Conservation (phyloP, 108 stramenopile genomes). For the Nitzschia sp. region DNA sequence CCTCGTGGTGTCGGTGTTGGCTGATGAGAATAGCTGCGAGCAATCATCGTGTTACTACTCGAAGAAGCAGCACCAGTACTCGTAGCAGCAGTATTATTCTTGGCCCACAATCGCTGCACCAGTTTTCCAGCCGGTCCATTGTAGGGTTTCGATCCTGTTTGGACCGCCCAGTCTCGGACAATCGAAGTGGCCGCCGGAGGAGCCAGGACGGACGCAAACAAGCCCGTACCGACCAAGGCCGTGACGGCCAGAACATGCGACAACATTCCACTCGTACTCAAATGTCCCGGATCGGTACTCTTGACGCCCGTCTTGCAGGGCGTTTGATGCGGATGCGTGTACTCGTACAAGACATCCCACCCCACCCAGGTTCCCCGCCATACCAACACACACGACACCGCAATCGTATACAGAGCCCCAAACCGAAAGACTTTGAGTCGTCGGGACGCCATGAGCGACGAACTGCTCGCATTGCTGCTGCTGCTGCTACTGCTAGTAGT, state of each 20-base stretch:
- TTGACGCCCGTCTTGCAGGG: conserved; percentile 11
- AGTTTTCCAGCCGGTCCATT: conserved; percentile 5
- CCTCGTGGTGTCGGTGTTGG: too few relatives aligned
- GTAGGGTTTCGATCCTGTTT: conserved; percentile 17
- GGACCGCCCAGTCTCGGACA: conserved; percentile 38
- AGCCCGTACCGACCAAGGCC: conserved; percentile 43
- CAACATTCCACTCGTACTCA: conserved; percentile 51
- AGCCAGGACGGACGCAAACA: conserved; percentile 60
- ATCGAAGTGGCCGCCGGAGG: conserved; percentile 62
- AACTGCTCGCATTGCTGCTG: too few relatives aligned
- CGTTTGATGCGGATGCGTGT: conserved; percentile 14
- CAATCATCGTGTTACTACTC: too few relatives aligned
- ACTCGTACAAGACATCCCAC: conserved; percentile 42
- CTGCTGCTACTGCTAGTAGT: not conserved
- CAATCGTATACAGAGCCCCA: conserved; percentile 53
- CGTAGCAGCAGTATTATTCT: too few relatives aligned
- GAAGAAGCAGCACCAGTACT: too few relatives aligned
- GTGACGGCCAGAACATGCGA: conserved; percentile 46
- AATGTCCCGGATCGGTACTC: conserved; percentile 38
- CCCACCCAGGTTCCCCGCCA: conserved; percentile 76
- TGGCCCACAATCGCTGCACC: conserved; percentile 4
- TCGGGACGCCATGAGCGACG: not conserved
- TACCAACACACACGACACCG: conserved; percentile 53
- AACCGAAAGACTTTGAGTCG: conserved; percentile 36
- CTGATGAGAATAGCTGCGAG: too few relatives aligned